These are phyloP conservation scores for Euphorbia celastroides DNA, from an alignment of 441 rosid genomes.

Conservation along the genomic window DNA sequence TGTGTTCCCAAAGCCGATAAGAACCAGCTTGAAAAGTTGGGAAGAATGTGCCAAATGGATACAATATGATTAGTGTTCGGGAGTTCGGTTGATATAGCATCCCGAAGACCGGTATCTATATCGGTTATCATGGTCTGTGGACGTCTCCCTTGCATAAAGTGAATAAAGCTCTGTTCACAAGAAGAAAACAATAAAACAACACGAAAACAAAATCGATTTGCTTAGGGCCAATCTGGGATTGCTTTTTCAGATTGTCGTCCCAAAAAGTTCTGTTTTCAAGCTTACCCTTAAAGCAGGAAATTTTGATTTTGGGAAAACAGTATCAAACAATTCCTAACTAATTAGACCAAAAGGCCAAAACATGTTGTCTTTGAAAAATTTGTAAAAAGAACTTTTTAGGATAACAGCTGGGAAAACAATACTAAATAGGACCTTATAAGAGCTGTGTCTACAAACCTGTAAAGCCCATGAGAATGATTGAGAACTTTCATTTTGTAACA, in stretches of 20 bases:
- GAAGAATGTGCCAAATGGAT: constrained; percentile 51
- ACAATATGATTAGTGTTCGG: constrained; percentile 77
- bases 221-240: no score
- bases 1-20: constrained; percentile 57
- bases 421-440: no score
- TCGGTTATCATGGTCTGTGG: constrained; percentile 83
- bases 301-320: no score
- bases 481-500: constrained; percentile 72
- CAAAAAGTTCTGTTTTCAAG: no score
- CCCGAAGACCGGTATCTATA: constrained; percentile 68
- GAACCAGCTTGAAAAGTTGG: constrained; percentile 85
- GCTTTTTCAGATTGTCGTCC: no score
- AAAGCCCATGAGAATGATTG: constrained; percentile 80
- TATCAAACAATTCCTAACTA: no score
- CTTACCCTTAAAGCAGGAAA: no score
- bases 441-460: constrained; percentile 64
- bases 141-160: constrained; percentile 68
- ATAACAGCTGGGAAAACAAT: no score
- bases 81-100: constrained; percentile 60
- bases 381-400: no score
- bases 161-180: constrained; percentile 69
- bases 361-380: no score
- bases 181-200: constrained; percentile 31
- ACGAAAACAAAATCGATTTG: no score
- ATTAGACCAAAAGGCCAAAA: no score